These are phyloP conservation scores for Lepiota venenata DNA, from an alignment of 768 basidiomycete species.

Conservation along the genomic window DNA sequence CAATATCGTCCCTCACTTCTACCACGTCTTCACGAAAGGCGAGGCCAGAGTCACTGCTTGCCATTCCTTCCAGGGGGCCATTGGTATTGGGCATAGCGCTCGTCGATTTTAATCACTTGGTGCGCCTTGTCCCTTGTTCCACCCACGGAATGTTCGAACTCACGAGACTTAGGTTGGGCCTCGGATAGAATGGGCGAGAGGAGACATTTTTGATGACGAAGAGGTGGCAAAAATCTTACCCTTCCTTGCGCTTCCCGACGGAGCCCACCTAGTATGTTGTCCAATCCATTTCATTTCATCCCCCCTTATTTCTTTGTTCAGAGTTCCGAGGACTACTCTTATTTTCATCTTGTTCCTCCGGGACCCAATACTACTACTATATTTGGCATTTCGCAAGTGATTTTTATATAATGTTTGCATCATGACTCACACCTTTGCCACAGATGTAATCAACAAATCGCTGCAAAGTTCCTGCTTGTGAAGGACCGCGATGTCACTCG, in stretches of 20 bases:
- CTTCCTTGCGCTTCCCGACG: conserved; percentile 95
- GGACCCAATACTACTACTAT: conserved; percentile 73
- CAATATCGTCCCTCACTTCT: conserved; percentile 62
- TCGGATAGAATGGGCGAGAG: conserved; percentile 79
- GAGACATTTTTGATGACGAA: conserved; percentile 80
- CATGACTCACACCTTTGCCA: conserved; percentile 9
- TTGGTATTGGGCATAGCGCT: conserved; percentile 84
- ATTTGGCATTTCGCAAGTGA: conserved; percentile 90
- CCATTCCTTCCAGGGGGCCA: conserved; percentile 55
- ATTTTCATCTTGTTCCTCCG: conserved; percentile 86
- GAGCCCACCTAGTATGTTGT: conserved; percentile 82
- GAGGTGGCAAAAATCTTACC: conserved; percentile 85
- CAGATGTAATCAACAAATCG: conserved; percentile 95
- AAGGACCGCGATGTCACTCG: conserved; percentile 87
- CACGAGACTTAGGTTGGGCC: conserved; percentile 71
- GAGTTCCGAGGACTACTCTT: conserved; percentile 93
- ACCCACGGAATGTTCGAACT: conserved; percentile 3
- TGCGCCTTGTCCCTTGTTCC: conserved; percentile 31
- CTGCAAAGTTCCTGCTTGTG: conserved; percentile 71
- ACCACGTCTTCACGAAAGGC: conserved; percentile 59
- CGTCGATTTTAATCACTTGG: conserved; percentile 95
- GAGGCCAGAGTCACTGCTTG: conserved; percentile 74
- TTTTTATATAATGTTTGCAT: not conserved
- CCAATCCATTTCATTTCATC: conserved; percentile 6
- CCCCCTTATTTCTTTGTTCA: conserved; percentile 22